Base-by-base conservation (phyloP, 1,284 basidiomycete genomes). In the Amylostereum areolatum region DNA sequence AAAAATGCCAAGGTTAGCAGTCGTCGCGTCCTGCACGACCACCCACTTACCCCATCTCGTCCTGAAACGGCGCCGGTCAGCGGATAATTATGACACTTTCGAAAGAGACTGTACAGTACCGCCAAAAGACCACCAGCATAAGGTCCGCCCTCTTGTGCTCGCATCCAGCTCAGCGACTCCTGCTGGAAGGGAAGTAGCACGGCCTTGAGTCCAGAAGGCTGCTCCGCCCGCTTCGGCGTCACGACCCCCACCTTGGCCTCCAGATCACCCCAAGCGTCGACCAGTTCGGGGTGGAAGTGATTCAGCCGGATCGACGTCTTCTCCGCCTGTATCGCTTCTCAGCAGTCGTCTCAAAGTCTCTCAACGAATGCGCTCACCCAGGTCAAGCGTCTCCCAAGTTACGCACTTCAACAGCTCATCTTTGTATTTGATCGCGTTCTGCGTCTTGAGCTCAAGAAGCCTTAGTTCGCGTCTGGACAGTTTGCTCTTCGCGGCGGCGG, bases 121-220 rank as follows among this genome's bases (percentile, higher is more conserved):
- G 96, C 94, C 47, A 99, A 75, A 80, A 99, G 87, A 9, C 96
- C 97, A 39, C 97, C 96, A 44, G 75, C 75, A 92, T 95, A 98
- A 5, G 81, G 69, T 3, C 90, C 80, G 51, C 84, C 72, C 68
- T 99, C 97, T 71, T 99, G 97, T 61, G 92, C 79, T 55, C 84
- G 82, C 89, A 99, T 95, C 97, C 97, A 99, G 63, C 78, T 83
- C 50, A 99, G 72, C 65, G 92, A 93, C 69, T 99, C 97, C 53
- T 82, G 83, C 66, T 99, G 96, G 71, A 89, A 90, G 52, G 87
- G 86, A 30, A 90, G 67, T 7, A 90, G 72, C 0, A 72, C 76
- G 36, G 82, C 70, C 64, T 92, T 94, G 52, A 99, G 72, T 7
- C 85, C 85, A 1, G 71, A 69, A 3, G 97, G 95, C 54, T 96